phyloP scores from a whole-genome alignment of 495 filamentous ascomycete species.

The Penicillium simplicissimum region DNA sequence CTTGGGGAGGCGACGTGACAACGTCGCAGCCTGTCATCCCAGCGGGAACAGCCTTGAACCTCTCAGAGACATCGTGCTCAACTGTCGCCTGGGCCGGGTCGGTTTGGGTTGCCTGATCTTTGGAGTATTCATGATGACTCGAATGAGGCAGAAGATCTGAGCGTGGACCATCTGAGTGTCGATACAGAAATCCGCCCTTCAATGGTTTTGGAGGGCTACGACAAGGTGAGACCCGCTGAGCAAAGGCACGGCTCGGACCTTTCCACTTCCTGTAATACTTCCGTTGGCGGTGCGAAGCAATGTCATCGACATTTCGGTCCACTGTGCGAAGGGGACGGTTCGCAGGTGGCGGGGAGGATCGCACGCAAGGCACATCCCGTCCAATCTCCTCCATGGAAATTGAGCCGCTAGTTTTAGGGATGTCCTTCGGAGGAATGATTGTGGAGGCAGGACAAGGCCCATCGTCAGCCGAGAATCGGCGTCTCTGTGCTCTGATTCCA shows the following conservation, averaged over 20 bases:
- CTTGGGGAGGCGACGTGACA: background rate
- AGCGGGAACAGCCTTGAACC: background rate
- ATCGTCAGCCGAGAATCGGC: conserved; percentile 8
- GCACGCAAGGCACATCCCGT: conserved; percentile 16
- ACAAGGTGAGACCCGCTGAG: conserved; percentile 12
- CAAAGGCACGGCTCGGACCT: conserved; percentile 6
- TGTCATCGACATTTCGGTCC: conserved; percentile 20
- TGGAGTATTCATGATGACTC: background rate
- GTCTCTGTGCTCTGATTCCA: conserved; percentile 2
- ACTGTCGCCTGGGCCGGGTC: background rate
- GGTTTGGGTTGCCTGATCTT: background rate
- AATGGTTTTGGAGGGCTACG: conserved; percentile 9
- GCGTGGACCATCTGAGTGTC: conserved; percentile 5
- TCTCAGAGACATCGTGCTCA: background rate
- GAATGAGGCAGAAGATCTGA: conserved; percentile 6
- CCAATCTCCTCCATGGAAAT: background rate
- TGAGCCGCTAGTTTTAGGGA: background rate
- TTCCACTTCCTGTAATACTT: conserved; percentile 27
- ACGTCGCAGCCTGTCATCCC: background rate
- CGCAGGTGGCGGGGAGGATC: conserved; percentile 16
- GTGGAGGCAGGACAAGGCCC: conserved; percentile 5
- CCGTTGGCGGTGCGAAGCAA: conserved; percentile 14
- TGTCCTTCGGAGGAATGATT: background rate
- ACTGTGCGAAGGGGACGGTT: conserved; percentile 13
- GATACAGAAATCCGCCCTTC: background rate